phyloP scores from a whole-genome alignment of 208 protist species.

The Entamoeba invadens region DNA sequence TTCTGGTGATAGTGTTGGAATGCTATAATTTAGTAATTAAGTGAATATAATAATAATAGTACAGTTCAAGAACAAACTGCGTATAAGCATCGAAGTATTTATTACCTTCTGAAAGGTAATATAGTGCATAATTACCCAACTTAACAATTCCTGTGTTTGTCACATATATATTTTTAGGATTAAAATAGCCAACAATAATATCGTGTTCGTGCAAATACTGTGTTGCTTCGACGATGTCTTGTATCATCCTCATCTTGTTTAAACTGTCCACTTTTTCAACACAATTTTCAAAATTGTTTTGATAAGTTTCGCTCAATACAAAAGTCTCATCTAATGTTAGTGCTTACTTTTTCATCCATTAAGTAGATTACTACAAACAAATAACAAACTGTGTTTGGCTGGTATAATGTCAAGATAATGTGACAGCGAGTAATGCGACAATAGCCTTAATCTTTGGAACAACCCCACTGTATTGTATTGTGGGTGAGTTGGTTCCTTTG shows the following conservation, averaged over 20 bases:
- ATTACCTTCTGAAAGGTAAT: neutral
- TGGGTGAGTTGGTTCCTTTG: neutral
- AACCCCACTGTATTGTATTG: neutral
- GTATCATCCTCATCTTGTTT: neutral
- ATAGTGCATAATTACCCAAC: neutral
- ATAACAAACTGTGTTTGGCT: neutral
- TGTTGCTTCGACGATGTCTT: neutral
- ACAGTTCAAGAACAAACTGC: no score
- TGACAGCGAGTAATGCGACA: neutral
- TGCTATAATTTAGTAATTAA: neutral
- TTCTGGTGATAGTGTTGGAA: neutral
- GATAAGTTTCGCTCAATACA: neutral
- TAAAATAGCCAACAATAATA: neutral
- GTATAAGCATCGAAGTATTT: neutral
- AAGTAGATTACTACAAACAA: neutral
- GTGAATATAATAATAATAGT: no score
- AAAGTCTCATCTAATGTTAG: neutral
- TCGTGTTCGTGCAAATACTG: neutral
- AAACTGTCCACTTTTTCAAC: neutral
- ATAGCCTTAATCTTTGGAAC: neutral
- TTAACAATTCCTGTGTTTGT: neutral
- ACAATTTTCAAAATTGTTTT: neutral
- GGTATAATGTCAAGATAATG: neutral
- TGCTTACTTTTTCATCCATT: neutral
- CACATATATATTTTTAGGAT: neutral